Conservation (phyloP, 345 rosid species). For the Theobroma cacao region DNA sequence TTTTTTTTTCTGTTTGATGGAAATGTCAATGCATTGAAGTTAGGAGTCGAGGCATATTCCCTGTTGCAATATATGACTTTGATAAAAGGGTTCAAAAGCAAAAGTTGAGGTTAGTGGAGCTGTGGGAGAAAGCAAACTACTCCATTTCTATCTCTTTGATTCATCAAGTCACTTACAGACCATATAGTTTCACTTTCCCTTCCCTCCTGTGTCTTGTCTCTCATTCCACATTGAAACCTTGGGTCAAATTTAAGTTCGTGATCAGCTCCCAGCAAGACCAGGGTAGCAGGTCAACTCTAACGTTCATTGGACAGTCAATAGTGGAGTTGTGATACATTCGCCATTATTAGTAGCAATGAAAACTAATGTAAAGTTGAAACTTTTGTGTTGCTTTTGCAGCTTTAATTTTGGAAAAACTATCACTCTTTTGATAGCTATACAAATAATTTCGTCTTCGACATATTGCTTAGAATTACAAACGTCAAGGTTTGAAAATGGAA, state of each 20-base stretch:
- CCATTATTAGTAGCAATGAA: not conserved
- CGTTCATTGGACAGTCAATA: not conserved
- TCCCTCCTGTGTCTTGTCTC: not conserved
- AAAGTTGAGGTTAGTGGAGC: not conserved
- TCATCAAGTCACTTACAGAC: not conserved
- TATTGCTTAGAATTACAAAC: too few species aligned
- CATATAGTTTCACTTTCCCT: not conserved
- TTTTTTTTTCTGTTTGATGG: not conserved
- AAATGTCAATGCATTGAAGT: constrained; percentile 12
- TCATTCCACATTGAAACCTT: not conserved
- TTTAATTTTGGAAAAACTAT: not conserved
- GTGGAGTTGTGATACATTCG: not conserved
- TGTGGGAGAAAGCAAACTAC: not conserved
- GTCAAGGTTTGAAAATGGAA: too few species aligned
- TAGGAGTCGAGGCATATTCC: constrained; percentile 3
- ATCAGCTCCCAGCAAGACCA: not conserved
- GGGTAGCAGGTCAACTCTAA: not conserved
- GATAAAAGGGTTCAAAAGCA: not conserved
- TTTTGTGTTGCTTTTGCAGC: not conserved
- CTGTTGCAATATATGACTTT: not conserved
- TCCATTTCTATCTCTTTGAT: not conserved
- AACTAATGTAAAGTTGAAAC: not conserved
- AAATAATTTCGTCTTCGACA: too few species aligned
- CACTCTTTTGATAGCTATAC: not conserved
- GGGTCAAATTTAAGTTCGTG: not conserved